phyloP scores from a whole-genome alignment of 2,329 filamentous ascomycete species.

The Lecanoromycetidae sp. region DNA sequence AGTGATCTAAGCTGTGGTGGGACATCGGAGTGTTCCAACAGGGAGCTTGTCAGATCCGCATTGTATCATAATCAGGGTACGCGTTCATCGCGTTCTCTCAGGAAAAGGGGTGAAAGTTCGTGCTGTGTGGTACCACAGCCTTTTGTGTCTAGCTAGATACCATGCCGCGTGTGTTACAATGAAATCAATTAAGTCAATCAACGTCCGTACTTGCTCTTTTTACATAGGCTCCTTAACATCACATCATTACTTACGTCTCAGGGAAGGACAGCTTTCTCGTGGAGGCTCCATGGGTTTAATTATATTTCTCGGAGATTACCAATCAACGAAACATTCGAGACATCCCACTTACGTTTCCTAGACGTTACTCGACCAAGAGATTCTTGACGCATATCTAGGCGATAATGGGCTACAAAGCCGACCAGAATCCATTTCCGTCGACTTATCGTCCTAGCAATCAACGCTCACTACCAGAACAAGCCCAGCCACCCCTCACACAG shows the following conservation, averaged over 20 bases:
- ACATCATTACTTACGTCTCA: too few relatives aligned
- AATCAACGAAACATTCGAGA: neutral
- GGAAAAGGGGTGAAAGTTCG: neutral
- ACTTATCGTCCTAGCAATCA: constrained; percentile 6
- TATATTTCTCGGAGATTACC: neutral
- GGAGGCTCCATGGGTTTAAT: neutral
- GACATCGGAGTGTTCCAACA: constrained; percentile 2
- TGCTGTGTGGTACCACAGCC: too few relatives aligned
- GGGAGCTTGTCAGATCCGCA: neutral
- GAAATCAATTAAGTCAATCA: neutral
- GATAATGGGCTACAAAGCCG: constrained; percentile 14
- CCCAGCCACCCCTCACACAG: neutral
- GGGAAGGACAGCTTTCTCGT: too few relatives aligned
- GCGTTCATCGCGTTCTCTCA: neutral
- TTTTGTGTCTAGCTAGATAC: constrained; percentile 5
- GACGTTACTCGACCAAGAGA: neutral
- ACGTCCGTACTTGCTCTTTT: neutral
- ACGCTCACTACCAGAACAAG: neutral
- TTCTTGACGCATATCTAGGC: neutral
- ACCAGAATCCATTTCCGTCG: constrained; percentile 3
- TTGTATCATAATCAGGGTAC: neutral
- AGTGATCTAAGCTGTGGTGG: neutral
- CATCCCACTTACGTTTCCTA: neutral
- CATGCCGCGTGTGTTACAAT: constrained; percentile 4
- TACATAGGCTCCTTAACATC: too few relatives aligned